Evolutionary conservation across 2,329 filamentous ascomycete species (phyloP).

Genomic region (Fusarium liriodendri): DNA sequence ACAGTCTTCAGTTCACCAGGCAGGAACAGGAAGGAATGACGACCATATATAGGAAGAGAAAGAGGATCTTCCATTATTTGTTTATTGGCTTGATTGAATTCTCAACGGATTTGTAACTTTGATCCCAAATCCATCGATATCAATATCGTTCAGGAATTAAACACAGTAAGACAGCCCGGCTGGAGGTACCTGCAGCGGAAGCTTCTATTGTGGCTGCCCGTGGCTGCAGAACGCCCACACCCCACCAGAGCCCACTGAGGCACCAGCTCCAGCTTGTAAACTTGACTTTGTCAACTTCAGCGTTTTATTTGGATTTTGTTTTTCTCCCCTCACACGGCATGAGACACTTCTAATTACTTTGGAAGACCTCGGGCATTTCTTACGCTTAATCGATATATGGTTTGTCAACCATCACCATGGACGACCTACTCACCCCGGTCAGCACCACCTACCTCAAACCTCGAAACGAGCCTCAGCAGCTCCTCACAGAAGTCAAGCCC

Average conservation of each 20-base stretch:
- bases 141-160: background rate
- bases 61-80: background rate
- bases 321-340: background rate
- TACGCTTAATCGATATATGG: background rate
- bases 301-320: background rate
- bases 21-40: background rate
- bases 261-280: background rate
- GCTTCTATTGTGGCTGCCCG: background rate
- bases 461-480: constrained; percentile 48
- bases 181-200: background rate
- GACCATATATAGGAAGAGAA: background rate
- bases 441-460: constrained; percentile 62
- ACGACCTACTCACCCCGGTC: constrained; percentile 65
- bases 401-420: constrained; percentile 56
- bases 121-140: background rate
- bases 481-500: constrained; percentile 52
- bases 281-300: background rate
- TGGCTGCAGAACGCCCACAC: background rate
- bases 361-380: background rate
- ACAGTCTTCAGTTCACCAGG: constrained; percentile 8
- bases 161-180: background rate
- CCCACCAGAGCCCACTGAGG: background rate
- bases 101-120: background rate
- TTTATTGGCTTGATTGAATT: background rate
- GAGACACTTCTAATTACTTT: background rate